Percentiles rank a stretch among this genome's conserved stretches.
Conservation (phyloP, 1,284 basidiomycete genomes). For the Hemileia vastatrix region DNA sequence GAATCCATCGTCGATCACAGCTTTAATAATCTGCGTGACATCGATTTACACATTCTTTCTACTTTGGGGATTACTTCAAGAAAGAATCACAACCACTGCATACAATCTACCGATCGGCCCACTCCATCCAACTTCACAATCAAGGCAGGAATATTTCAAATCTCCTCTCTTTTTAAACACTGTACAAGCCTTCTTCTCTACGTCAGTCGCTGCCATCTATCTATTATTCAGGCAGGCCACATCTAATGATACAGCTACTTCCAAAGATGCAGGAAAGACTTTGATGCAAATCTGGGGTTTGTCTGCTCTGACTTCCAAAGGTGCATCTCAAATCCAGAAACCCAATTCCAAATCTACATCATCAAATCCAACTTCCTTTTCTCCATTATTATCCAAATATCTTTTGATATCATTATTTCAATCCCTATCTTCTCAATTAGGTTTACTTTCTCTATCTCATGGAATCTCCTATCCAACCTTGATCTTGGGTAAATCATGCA, state of each 20-base stretch:
- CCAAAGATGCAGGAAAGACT: constrained; percentile 22
- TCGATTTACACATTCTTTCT: constrained; percentile 42
- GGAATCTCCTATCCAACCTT: constrained; percentile 99
- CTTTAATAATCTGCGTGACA: constrained; percentile 34
- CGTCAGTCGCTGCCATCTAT: constrained; percentile 66
- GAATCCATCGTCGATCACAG: too few species aligned
- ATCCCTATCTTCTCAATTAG: constrained; percentile 82
- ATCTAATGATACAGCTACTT: constrained; percentile 48
- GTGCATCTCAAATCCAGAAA: too few species aligned
- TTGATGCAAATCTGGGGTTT: constrained; percentile 26
- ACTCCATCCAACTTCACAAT: too few species aligned
- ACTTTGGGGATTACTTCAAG: constrained; percentile 42
- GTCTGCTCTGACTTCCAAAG: too few species aligned
- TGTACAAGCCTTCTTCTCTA: constrained; percentile 70
- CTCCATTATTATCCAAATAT: constrained; percentile 61
- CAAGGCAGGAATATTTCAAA: too few species aligned
- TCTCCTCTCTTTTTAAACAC: constrained; percentile 79
- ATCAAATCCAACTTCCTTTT: too few species aligned
- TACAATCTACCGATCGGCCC: constrained; percentile 28
- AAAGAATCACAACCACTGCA: constrained; percentile 39
- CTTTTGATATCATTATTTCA: constrained; percentile 78
- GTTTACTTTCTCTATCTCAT: constrained; percentile 83
- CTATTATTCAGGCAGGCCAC: constrained; percentile 59
- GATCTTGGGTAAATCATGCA: constrained; percentile 97
- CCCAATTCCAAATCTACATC: too few species aligned